Percentiles rank a stretch among this genome's conserved stretches.
Conservation (phyloP, 208 protist species). For the Acanthamoeba healyi region DNA sequence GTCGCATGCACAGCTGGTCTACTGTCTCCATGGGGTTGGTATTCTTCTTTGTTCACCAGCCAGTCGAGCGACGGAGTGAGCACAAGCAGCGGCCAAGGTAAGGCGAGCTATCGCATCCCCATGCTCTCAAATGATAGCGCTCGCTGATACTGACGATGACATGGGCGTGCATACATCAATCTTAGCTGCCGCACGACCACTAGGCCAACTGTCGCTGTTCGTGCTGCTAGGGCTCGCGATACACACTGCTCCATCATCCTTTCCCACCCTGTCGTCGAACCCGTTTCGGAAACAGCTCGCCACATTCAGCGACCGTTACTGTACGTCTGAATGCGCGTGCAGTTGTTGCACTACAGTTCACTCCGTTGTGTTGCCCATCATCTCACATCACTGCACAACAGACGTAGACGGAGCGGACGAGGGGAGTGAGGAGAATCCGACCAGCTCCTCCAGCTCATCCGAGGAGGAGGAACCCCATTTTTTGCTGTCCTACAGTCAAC, state of each 20-base stretch:
- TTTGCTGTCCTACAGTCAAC: constrained; percentile 51
- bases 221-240: constrained; percentile 29
- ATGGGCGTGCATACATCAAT: too few species aligned
- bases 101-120: too few species aligned
- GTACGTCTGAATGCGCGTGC: not conserved
- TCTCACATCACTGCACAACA: not conserved
- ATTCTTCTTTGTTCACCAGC: not conserved
- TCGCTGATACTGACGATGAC: not conserved
- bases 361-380: not conserved
- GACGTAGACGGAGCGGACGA: not conserved
- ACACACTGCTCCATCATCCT: constrained; percentile 1
- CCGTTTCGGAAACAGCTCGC: constrained; percentile 31
- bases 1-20: not conserved
- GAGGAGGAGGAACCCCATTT: not conserved
- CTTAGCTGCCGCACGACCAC: not conserved
- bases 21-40: constrained; percentile 2
- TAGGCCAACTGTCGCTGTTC: constrained; percentile 23
- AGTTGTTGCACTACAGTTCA: not conserved
- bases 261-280: not conserved
- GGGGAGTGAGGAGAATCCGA: not conserved
- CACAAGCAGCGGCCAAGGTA: not conserved
- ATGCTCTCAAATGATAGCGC: not conserved
- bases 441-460: not conserved
- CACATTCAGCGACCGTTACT: constrained; percentile 30
- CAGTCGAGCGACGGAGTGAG: not conserved